A percentile compares a stretch with the other conserved stretches of the same genome.
These are phyloP conservation scores for Plasmopara viticola DNA, from an alignment of 352 stramenopile genomes.

Conservation along the genomic window DNA sequence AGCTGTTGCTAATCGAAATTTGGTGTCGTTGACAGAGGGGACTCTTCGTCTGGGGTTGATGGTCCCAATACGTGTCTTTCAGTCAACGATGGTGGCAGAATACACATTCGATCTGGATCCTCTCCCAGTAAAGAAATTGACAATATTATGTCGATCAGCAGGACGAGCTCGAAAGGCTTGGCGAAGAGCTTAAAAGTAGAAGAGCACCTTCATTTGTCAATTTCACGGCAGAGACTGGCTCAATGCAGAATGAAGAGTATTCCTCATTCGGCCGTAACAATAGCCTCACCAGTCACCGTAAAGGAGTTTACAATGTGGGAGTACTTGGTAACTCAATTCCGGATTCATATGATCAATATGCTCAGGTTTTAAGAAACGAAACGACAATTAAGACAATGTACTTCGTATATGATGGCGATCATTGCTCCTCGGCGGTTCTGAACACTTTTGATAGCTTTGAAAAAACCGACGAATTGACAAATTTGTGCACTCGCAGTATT, in stretches of 20 bases:
- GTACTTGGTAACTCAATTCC: neutral
- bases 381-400: too few relatives aligned
- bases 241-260: neutral
- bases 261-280: neutral
- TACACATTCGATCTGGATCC: constrained; percentile 11
- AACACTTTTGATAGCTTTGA: too few relatives aligned
- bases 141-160: constrained; percentile 8
- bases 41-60: neutral
- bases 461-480: too few relatives aligned
- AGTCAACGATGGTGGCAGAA: neutral
- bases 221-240: neutral
- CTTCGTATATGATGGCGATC: too few relatives aligned
- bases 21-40: neutral
- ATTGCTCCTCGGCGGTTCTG: too few relatives aligned
- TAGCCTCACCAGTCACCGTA: neutral
- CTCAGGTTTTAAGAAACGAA: too few relatives aligned
- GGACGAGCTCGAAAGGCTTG: constrained; percentile 1
- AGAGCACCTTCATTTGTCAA: neutral
- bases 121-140: constrained; percentile 12
- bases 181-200: neutral
- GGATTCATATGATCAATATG: too few relatives aligned
- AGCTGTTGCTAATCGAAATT: neutral
- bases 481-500: too few relatives aligned
- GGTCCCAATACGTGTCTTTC: neutral
- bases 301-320: neutral